Evolutionary conservation across 2,329 filamentous ascomycete genomes (phyloP).

Genomic region (Diaporthe capsici): DNA sequence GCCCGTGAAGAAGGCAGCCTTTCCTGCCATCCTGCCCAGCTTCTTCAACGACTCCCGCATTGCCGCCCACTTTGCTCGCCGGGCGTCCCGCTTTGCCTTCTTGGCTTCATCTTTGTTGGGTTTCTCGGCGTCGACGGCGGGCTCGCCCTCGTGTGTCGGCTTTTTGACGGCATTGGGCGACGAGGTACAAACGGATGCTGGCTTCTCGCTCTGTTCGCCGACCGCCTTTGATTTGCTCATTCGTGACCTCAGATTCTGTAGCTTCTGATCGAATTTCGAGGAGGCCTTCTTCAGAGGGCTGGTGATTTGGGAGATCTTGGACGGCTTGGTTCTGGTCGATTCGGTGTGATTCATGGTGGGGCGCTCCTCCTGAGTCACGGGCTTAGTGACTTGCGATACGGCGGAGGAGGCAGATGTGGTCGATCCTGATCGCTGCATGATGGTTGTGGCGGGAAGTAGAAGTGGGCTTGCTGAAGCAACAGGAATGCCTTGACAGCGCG

Average conservation of each 20-base stretch:
- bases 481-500: neutral
- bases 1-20: neutral
- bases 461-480: neutral
- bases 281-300: neutral
- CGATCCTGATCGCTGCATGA: neutral
- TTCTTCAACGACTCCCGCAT: neutral
- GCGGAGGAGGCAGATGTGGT: neutral
- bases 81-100: neutral
- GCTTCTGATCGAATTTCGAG: neutral
- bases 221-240: neutral
- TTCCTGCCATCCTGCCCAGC: neutral
- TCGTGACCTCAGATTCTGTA: neutral
- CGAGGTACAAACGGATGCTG: neutral
- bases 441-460: neutral
- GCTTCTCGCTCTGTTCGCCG: too few species aligned
- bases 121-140: neutral
- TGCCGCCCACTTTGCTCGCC: neutral
- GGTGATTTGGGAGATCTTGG: neutral
- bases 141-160: too few species aligned
- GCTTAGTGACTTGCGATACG: neutral
- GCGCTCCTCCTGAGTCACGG: neutral
- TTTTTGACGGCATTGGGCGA: fast-evolving
- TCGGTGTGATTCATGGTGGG: too few species aligned
- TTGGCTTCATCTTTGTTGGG: neutral
- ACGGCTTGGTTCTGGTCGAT: neutral